Evolutionary conservation across 495 filamentous ascomycete genomes (phyloP).

Genomic region (Penicillium manginii): DNA sequence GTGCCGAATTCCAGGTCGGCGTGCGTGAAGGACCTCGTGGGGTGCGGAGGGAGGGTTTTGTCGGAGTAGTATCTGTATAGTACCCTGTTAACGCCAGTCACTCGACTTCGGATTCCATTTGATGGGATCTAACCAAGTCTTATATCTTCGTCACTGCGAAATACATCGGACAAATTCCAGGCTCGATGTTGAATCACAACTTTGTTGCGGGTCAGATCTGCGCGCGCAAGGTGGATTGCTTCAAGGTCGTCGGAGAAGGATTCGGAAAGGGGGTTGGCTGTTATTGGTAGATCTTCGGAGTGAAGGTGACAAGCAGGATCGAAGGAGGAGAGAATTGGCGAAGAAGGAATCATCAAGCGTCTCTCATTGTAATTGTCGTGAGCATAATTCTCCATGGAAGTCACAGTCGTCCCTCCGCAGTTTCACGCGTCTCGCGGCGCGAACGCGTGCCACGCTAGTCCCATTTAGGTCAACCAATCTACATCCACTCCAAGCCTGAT

Average conservation of each 20-base stretch:
- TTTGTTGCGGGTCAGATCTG: constrained; percentile 57
- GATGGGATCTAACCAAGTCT: constrained; percentile 42
- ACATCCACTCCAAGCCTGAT: too few species aligned
- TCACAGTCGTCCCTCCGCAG: constrained; percentile 12
- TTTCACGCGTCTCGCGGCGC: constrained; percentile 29
- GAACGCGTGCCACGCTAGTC: constrained; percentile 44
- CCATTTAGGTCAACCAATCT: constrained; percentile 18
- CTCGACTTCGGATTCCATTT: not conserved
- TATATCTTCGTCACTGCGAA: constrained; percentile 65
- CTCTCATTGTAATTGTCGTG: constrained; percentile 11
- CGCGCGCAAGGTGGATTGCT: constrained; percentile 54
- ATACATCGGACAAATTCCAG: constrained; percentile 61
- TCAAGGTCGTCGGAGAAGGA: constrained; percentile 65
- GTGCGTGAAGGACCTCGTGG: constrained; percentile 28
- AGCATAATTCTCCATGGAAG: not conserved
- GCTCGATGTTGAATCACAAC: constrained; percentile 68
- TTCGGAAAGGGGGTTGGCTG: constrained; percentile 35
- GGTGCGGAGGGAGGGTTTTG: constrained; percentile 31
- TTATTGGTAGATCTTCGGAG: constrained; percentile 41
- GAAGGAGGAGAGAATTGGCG: constrained; percentile 51
- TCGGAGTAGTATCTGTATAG: constrained; percentile 32
- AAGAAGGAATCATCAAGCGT: constrained; percentile 43
- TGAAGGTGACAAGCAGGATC: constrained; percentile 58
- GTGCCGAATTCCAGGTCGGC: constrained; percentile 17
- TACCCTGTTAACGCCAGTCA: not conserved